Evolutionary conservation across 129 eudicot species (phyloP), one percentile per base, ranked within the genome.

Genomic region (Erigeron canadensis): DNA sequence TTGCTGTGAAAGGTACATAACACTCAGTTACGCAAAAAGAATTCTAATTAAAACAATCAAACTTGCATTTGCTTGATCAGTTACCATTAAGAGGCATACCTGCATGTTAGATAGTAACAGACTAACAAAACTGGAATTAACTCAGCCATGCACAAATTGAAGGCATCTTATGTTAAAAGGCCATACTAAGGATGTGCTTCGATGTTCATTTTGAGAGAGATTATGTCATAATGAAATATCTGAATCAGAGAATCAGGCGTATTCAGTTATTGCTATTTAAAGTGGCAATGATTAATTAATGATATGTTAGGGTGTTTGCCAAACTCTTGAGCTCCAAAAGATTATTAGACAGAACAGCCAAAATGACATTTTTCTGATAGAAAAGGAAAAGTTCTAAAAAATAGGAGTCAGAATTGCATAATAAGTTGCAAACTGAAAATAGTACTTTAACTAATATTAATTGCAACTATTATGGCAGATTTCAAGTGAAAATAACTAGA

Each of bases 1-100:
- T 89, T 2, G 96, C 98, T 93, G 96, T 75, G 68, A 80, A 79
- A 80, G 65, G 81, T 40, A 76, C 53, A 77, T 63, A 69, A 15
- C 10, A 62, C 71, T 65, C 71, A 85, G 70, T 68, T 66, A 34
- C 13, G 66, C 47, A 71, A 75, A 57, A 61, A 40, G 63, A 62
- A 22, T 45, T 51, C 45, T 17, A 50, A 55, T 76, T 8, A 45
- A 12, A 63, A 60, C 37, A 76, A 56, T 12, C 37, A 13, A 37
- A 59, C 63, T 63, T 65, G 46, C 6, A 72, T 76, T 58, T 43
- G 45, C 62, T 57, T 75, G 57, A 41, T 63, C 69, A 45, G 58
- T 53, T 57, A 64, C 38, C 38, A 48, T 53, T 71, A 50, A 51
- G 73, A 66, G 72, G 65, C 66, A 70, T 45, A 66, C 67, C 63